Conservation (phyloP, 257 asterid genomes). For the Solanum appendiculatum region DNA sequence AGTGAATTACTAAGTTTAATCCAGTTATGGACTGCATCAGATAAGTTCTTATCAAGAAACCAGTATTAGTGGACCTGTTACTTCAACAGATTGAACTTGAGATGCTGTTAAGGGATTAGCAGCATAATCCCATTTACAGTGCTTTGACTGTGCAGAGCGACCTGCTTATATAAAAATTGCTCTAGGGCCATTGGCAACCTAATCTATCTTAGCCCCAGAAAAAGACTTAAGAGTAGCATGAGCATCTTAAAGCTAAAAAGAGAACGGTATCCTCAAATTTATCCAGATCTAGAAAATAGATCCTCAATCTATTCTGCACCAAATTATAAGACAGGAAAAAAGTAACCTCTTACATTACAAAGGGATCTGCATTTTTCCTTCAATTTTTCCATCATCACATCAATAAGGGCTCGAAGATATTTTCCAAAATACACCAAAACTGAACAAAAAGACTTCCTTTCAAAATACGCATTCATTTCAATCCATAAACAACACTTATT, state of each 20-base stretch:
- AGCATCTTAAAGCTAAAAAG: not conserved
- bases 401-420: constrained; percentile 18
- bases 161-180: not conserved
- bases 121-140: not conserved
- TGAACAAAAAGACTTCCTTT: constrained; percentile 24
- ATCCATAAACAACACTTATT: constrained; percentile 20
- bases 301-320: not conserved
- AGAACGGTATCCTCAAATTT: not conserved
- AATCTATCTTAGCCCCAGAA: not conserved
- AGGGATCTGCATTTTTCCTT: constrained; percentile 32
- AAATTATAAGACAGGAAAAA: not conserved
- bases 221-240: not conserved
- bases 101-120: not conserved
- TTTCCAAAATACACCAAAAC: constrained; percentile 21
- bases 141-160: not conserved
- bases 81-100: not conserved
- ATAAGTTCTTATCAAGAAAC: not conserved
- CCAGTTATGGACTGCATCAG: not conserved
- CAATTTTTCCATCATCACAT: constrained; percentile 30
- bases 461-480: constrained; percentile 27
- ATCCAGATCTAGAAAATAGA: not conserved
- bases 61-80: not conserved
- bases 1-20: not conserved
- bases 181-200: not conserved
- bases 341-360: constrained; percentile 34